These are phyloP conservation scores for Phyllachora maydis DNA, from an alignment of 2,329 filamentous ascomycete genomes.

Conservation along the genomic window DNA sequence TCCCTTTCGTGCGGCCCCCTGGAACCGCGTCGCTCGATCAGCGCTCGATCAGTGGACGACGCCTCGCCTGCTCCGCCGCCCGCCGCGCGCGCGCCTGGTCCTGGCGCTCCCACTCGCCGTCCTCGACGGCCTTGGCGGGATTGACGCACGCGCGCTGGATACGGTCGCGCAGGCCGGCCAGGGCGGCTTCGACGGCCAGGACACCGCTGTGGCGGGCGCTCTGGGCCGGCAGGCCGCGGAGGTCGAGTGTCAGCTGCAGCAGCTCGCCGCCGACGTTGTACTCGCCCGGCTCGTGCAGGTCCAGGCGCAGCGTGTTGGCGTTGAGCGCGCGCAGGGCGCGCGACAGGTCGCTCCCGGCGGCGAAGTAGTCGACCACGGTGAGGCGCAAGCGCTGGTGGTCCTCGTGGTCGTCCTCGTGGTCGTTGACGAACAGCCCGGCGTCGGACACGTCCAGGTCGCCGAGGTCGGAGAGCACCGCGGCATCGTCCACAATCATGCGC, in stretches of 20 bases:
- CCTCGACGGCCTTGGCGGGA: conserved; percentile 5
- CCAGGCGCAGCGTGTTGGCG: conserved; percentile 5
- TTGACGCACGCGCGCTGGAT: conserved; percentile 7
- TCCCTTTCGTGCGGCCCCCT: no score
- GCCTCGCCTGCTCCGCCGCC: no score
- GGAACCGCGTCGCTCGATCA: no score
- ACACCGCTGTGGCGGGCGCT: no score
- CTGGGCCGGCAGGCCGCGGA: no score
- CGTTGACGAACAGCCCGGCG: no score
- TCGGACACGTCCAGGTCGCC: not conserved
- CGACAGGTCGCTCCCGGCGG: conserved; percentile 1
- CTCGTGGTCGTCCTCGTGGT: not conserved
- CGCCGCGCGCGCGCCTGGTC: conserved; percentile 3
- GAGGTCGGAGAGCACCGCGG: conserved; percentile 1
- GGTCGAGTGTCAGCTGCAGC: conserved; percentile 3
- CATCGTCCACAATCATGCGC: conserved; percentile 1
- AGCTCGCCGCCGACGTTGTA: not conserved
- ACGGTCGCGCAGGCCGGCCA: conserved; percentile 5
- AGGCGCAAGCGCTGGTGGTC: conserved; percentile 1
- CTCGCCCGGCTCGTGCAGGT: conserved; percentile 3
- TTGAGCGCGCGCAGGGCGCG: conserved; percentile 5
- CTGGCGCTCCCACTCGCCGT: conserved; percentile 7
- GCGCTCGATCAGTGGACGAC: no score
- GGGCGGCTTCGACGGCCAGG: no score
- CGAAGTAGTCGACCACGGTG: conserved; percentile 4